Percentiles rank a stretch among this genome's conserved stretches.
These are phyloP conservation scores for Salicornia ramosissima DNA, from an alignment of 148 eudicot genomes.

Conservation along the genomic window DNA sequence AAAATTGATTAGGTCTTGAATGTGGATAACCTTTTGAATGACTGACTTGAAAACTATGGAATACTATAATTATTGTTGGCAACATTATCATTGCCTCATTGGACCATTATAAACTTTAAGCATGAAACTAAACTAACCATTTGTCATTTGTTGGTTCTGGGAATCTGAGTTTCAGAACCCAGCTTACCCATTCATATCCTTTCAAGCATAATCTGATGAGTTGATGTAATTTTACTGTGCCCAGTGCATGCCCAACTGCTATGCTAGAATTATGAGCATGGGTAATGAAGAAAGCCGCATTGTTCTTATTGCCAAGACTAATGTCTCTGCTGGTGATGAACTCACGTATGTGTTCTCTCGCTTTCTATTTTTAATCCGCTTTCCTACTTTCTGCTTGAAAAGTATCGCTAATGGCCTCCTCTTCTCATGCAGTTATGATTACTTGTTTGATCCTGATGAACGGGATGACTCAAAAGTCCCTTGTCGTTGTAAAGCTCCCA, in stretches of 20 bases:
- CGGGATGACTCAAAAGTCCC: conserved; percentile 79
- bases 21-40: too few relatives aligned
- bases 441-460: conserved; percentile 84
- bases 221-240: background rate
- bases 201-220: background rate
- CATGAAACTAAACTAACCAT: background rate
- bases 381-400: background rate
- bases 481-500: conserved; percentile 73
- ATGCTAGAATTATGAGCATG: conserved; percentile 79
- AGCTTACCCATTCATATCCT: background rate
- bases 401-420: background rate
- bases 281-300: conserved; percentile 69
- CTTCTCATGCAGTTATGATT: conserved; percentile 65
- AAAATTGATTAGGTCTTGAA: background rate
- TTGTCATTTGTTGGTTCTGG: background rate
- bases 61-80: background rate
- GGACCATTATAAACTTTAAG: background rate
- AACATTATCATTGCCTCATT: background rate
- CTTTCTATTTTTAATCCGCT: background rate
- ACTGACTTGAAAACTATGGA: too few relatives aligned
- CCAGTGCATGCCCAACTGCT: conserved; percentile 98
- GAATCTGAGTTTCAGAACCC: background rate
- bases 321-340: conserved; percentile 73
- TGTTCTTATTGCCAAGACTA: conserved; percentile 78
- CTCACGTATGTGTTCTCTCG: conserved; percentile 52